Base-by-base conservation (phyloP, 352 stramenopile species). In the Phytopythium litorale region DNA sequence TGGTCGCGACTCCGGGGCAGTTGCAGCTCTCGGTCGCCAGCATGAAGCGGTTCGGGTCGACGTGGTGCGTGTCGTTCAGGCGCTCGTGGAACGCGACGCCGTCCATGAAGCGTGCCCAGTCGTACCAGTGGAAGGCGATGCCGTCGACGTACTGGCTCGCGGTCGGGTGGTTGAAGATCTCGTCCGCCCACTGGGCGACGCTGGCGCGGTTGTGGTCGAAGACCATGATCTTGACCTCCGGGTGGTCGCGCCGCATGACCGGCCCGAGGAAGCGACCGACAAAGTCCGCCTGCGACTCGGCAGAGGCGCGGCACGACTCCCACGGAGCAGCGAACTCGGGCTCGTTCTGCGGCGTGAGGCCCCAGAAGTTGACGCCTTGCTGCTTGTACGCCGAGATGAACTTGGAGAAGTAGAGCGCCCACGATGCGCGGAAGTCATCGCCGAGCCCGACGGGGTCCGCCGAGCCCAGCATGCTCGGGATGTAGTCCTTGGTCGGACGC, bases 41-140 rank as follows among this genome's bases (percentile, higher is more conserved):
- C 46, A 92, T 81, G 55, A 90, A 90, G 25, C 72, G 71, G 28
- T 65, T 73, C 56, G 77, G 70, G 60, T 89, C 76, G 19, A 91
- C 64, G 54, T 78, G 79, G 59, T 92, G 81, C 37, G 79, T 92
- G 45, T 91, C 82, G 55, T 90, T 94, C 18, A 94, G 54, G 11
- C 72, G 79, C 43, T 89, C 84, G 62, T 87, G 76, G 63, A 85
- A 89, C 53, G 79, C 72, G 25, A 91, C 81, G 32, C 81, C 82
- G 52, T 92, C 84, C 73, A 92, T 80, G 60, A 81, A 79, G 43
- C 76, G 81, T 32, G 78, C 75, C 40, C 72, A 61, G 43, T 76
- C 69, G 58, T 97, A 96, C 88, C 91, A 98, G 71, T 98, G 91
- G 64, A 96, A 95, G 13, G 86, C 90, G 58, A 97, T 93, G 30